Conservation (phyloP, 2,329 filamentous ascomycete genomes). For the Alternaria sp. region DNA sequence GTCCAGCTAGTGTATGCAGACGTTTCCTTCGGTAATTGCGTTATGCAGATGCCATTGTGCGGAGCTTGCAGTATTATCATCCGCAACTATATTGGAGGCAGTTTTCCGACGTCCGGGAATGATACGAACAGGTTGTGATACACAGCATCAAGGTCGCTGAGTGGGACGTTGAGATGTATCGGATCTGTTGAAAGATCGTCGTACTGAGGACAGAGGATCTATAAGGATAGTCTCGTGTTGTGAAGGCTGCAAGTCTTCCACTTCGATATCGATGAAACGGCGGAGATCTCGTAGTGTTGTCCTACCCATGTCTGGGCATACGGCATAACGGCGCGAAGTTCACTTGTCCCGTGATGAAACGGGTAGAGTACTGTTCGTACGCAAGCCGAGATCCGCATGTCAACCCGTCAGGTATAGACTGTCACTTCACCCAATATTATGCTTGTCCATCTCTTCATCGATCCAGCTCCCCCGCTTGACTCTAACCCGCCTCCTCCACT, state of each 20-base stretch:
- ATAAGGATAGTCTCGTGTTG: not conserved
- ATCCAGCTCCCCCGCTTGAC: slow-evolving; percentile 35
- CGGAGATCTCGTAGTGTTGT: not conserved
- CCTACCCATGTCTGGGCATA: not conserved
- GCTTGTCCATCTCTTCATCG: slow-evolving; percentile 44
- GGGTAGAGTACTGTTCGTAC: not conserved
- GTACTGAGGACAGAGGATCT: not conserved
- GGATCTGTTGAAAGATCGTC: not conserved
- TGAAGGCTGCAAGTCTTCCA: not conserved
- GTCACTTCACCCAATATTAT: slow-evolving; percentile 36
- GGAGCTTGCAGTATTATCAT: not conserved
- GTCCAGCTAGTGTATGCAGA: not conserved
- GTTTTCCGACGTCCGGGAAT: not conserved
- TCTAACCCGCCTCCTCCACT: slow-evolving; percentile 26
- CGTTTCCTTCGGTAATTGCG: not conserved
- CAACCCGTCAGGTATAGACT: not conserved
- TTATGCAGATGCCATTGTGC: not conserved
- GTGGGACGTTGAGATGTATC: not conserved
- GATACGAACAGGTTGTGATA: not conserved
- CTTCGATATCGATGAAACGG: not conserved
- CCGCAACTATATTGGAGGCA: not conserved
- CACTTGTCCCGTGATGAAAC: not conserved
- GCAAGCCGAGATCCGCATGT: not conserved
- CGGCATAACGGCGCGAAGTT: not conserved
- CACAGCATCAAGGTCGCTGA: not conserved